Percentiles rank a stretch among this genome's conserved stretches.
phyloP scores from a whole-genome alignment of 257 asterid genomes.

The Linaria vulgaris region DNA sequence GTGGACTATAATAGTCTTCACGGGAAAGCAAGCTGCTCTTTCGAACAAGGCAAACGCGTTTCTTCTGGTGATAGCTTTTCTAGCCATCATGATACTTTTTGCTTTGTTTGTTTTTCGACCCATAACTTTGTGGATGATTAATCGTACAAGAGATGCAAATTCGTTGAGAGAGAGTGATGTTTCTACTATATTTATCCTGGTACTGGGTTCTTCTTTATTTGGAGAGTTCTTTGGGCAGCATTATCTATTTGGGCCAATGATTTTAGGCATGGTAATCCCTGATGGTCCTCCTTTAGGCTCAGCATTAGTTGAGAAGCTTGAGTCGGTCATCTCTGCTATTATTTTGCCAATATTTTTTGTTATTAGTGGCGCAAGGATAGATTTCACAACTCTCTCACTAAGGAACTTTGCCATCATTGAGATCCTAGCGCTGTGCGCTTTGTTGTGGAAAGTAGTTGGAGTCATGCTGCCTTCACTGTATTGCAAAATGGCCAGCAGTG shows the following conservation, averaged over 20 bases:
- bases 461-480: constrained; percentile 32
- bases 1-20: constrained; percentile 31
- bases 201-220: constrained; percentile 27
- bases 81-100: constrained; percentile 22
- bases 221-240: constrained; percentile 42
- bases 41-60: background rate
- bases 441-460: constrained; percentile 32
- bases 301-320: constrained; percentile 39
- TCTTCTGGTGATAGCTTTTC: constrained; percentile 5
- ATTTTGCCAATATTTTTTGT: constrained; percentile 42
- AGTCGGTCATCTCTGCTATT: constrained; percentile 28
- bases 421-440: constrained; percentile 25
- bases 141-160: constrained; percentile 15
- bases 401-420: constrained; percentile 34
- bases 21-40: constrained; percentile 25
- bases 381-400: constrained; percentile 28
- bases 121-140: constrained; percentile 27
- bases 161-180: constrained; percentile 37
- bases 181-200: constrained; percentile 20
- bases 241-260: constrained; percentile 39
- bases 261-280: constrained; percentile 40
- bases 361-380: constrained; percentile 32
- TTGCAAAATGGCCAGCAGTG: constrained; percentile 25
- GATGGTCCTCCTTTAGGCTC: constrained; percentile 57
- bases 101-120: constrained; percentile 32